phyloP scores from a whole-genome alignment of 371 early-diverging fungal genomes.

The Mucor sp. region DNA sequence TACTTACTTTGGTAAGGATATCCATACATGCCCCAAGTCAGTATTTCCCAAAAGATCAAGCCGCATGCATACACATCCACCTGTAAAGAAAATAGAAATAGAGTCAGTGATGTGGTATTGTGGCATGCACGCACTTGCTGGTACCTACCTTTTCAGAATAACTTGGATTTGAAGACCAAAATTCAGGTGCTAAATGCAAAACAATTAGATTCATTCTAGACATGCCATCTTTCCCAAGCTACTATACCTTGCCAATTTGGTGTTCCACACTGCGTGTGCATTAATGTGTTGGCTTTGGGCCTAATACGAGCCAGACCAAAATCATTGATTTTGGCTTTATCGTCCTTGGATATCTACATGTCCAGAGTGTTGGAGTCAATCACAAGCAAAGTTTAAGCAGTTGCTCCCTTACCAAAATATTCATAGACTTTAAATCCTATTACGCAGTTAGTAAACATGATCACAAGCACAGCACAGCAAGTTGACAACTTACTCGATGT shows the following conservation, averaged over 20 bases:
- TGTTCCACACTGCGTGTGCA: slow-evolving; percentile 78
- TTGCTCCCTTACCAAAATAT: slow-evolving; percentile 63
- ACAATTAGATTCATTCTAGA: background rate
- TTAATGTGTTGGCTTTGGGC: slow-evolving; percentile 63
- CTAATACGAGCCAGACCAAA: slow-evolving; percentile 81
- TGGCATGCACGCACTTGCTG: background rate
- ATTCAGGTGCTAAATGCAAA: slow-evolving; percentile 65
- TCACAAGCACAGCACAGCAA: background rate
- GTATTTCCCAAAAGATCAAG: slow-evolving; percentile 81
- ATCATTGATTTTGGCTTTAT: slow-evolving; percentile 79
- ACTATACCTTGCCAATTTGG: slow-evolving; percentile 71
- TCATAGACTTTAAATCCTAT: slow-evolving; percentile 85
- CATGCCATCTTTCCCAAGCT: background rate
- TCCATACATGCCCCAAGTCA: slow-evolving; percentile 73
- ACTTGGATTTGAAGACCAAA: slow-evolving; percentile 70
- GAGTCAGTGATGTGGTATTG: background rate
- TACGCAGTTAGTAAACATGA: background rate
- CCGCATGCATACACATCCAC: slow-evolving; percentile 72
- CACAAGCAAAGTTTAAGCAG: too few species aligned
- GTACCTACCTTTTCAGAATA: slow-evolving; percentile 76
- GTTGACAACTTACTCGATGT: slow-evolving; percentile 33
- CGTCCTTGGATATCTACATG: slow-evolving; percentile 60
- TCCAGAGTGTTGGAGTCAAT: background rate
- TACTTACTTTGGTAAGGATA: slow-evolving; percentile 69
- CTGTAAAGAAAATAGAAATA: slow-evolving; percentile 5